Conservation (phyloP, 352 stramenopile species). For the Phytophthora pluvialis region DNA sequence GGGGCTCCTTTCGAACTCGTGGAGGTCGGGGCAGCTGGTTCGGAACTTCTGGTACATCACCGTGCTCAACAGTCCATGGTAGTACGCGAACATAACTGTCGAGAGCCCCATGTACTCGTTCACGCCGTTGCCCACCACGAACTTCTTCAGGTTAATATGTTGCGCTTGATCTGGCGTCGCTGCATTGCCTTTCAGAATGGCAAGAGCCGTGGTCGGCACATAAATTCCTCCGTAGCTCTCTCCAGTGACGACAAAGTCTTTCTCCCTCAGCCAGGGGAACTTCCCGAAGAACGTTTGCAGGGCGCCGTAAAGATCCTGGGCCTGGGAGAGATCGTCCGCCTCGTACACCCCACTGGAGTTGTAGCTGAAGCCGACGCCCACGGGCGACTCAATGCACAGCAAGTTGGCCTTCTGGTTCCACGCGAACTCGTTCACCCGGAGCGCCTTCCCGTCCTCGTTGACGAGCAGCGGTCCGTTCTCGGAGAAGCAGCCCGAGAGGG, state of each 20-base stretch:
- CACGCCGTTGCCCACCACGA: constrained; percentile 83
- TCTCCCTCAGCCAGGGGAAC: constrained; percentile 82
- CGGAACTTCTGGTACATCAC: constrained; percentile 67
- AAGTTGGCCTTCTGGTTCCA: constrained; percentile 69
- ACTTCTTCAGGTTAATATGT: constrained; percentile 85
- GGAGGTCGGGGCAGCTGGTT: constrained; percentile 47
- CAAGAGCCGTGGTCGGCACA: constrained; percentile 62
- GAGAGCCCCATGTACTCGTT: constrained; percentile 71
- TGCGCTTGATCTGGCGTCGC: constrained; percentile 15
- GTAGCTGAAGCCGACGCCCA: constrained; percentile 75
- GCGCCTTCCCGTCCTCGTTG: constrained; percentile 49
- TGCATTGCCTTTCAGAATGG: constrained; percentile 61
- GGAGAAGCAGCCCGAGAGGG: constrained; percentile 63
- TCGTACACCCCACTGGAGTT: constrained; percentile 68
- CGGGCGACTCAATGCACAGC: constrained; percentile 67
- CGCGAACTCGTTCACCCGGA: constrained; percentile 56
- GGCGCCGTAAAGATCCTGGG: constrained; percentile 75
- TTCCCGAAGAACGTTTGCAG: constrained; percentile 88
- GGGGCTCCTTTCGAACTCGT: constrained; percentile 54
- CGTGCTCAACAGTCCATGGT: constrained; percentile 77
- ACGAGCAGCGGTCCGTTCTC: constrained; percentile 80
- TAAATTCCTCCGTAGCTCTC: constrained; percentile 87
- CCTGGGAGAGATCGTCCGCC: constrained; percentile 75
- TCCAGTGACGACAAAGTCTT: constrained; percentile 85
- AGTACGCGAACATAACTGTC: constrained; percentile 78